phyloP scores from a whole-genome alignment of 1,284 basidiomycete species.

The Wolfiporia cocos region DNA sequence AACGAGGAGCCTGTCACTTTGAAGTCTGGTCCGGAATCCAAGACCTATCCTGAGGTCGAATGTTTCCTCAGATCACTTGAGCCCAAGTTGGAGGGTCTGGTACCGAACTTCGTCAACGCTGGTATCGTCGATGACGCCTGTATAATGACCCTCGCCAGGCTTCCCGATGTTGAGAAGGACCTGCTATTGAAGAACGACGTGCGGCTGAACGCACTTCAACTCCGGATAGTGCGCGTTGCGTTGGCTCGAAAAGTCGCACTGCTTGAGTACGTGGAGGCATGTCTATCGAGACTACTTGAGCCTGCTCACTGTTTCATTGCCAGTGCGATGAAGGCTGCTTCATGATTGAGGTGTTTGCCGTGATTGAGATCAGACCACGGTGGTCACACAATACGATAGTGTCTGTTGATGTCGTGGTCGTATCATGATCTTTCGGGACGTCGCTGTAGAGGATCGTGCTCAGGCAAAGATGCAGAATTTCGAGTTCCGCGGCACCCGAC shows the following conservation, averaged over 20 bases:
- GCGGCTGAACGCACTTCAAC: neutral
- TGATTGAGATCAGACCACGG: no score
- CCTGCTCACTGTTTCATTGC: neutral
- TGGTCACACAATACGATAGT: no score
- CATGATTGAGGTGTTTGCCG: no score
- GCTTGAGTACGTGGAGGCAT: neutral
- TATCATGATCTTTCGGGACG: no score
- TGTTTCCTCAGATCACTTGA: neutral
- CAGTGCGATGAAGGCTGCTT: no score
- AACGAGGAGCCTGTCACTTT: no score
- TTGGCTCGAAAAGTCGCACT: neutral
- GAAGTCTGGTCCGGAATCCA: neutral
- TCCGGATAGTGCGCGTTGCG: neutral
- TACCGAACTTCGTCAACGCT: neutral
- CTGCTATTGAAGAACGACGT: constrained; percentile 1
- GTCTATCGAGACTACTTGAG: neutral
- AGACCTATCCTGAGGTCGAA: neutral
- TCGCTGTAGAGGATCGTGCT: no score
- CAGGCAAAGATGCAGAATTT: no score
- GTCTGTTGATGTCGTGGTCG: no score
- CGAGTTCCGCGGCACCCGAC: no score
- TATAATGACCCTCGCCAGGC: neutral
- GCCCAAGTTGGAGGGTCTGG: neutral
- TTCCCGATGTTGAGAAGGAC: neutral
- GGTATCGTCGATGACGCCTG: constrained; percentile 1